These are phyloP conservation scores for Drosera spatulata DNA, from an alignment of 179 eudicot genomes.

Conservation along the genomic window DNA sequence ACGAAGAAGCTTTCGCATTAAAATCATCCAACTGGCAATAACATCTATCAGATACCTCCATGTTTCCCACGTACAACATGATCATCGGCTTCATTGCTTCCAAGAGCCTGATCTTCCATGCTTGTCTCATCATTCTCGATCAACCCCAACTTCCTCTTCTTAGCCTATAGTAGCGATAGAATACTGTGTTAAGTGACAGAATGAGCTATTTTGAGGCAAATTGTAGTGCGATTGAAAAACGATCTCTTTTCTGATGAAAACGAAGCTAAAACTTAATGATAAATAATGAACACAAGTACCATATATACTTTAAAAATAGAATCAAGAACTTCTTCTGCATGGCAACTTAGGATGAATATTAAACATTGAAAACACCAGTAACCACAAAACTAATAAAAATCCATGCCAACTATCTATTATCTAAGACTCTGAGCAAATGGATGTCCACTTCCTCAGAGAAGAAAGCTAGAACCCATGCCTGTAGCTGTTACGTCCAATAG, in stretches of 20 bases:
- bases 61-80: constrained; percentile 21
- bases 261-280: neutral
- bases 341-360: no score
- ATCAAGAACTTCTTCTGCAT: no score
- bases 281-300: no score
- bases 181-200: neutral
- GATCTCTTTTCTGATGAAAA: neutral
- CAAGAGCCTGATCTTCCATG: constrained; percentile 24
- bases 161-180: constrained; percentile 32
- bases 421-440: no score
- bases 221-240: neutral
- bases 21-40: neutral
- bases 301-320: no score
- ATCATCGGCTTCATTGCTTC: constrained; percentile 19
- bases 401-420: no score
- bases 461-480: no score
- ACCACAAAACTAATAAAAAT: no score
- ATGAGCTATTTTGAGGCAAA: no score
- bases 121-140: constrained; percentile 40
- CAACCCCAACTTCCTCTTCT: constrained; percentile 67
- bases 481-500: no score
- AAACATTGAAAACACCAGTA: no score
- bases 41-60: constrained; percentile 28
- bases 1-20: neutral
- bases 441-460: no score